Evolutionary conservation across 2,329 filamentous ascomycete species (phyloP).

Genomic region (Hortaea werneckii): DNA sequence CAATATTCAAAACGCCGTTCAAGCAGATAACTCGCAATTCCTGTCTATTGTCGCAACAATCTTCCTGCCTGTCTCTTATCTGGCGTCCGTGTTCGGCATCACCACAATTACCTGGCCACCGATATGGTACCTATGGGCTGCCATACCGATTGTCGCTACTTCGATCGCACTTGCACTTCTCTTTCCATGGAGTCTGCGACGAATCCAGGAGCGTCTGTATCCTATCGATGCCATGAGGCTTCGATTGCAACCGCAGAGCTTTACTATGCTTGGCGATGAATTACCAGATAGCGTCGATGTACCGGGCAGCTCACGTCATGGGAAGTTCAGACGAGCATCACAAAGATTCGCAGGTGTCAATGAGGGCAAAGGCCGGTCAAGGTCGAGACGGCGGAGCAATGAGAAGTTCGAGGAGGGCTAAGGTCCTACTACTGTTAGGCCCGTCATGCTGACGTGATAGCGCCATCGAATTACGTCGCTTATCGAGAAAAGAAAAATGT

Average conservation of each 20-base stretch:
- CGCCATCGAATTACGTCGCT: no score
- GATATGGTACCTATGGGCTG: slow-evolving; percentile 25
- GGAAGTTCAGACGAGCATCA: slow-evolving; percentile 6
- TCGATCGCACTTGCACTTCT: slow-evolving; percentile 19
- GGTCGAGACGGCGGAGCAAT: slow-evolving; percentile 5
- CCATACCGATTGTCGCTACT: slow-evolving; percentile 23
- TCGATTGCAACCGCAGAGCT: slow-evolving; percentile 18
- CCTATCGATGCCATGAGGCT: slow-evolving; percentile 17
- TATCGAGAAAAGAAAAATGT: no score
- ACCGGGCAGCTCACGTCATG: slow-evolving; percentile 2
- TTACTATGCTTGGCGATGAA: slow-evolving; percentile 27
- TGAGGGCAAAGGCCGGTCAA: slow-evolving; percentile 3
- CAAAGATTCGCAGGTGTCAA: slow-evolving; percentile 3
- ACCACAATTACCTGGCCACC: slow-evolving; percentile 23
- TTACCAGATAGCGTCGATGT: slow-evolving; percentile 21
- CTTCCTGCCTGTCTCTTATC: slow-evolving; percentile 26
- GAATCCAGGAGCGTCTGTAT: slow-evolving; percentile 18
- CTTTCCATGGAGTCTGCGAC: slow-evolving; percentile 19
- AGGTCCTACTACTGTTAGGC: background rate
- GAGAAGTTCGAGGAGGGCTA: slow-evolving; percentile 6
- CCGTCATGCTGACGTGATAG: no score
- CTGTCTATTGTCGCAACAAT: slow-evolving; percentile 25
- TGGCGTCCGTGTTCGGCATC: slow-evolving; percentile 27
- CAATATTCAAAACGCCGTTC: slow-evolving; percentile 28
- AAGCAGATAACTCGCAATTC: slow-evolving; percentile 26